Conservation (phyloP, 441 rosid genomes). For the Cnidoscolus chayamansa region DNA sequence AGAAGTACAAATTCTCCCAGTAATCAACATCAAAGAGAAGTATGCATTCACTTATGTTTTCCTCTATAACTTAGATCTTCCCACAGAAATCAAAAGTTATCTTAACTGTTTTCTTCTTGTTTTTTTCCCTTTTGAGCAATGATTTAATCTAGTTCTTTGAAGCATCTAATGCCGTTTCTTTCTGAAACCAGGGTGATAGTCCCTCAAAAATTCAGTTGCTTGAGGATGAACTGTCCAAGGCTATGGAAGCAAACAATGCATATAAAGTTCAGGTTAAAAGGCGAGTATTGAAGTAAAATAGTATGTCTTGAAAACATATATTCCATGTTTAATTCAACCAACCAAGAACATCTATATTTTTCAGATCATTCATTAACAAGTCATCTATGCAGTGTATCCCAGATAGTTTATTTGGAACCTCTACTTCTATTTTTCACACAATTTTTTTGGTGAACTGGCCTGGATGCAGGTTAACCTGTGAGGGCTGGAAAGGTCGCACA, state of each 20-base stretch:
- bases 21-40: slow-evolving; percentile 31
- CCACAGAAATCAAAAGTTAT: no score
- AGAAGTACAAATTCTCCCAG: slow-evolving; percentile 12
- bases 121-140: neutral
- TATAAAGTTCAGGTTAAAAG: slow-evolving; percentile 37
- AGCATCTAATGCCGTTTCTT: slow-evolving; percentile 1
- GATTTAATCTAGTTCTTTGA: neutral
- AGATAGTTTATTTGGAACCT: neutral
- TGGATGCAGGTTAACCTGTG: slow-evolving; percentile 29
- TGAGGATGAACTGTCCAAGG: slow-evolving; percentile 36
- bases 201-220: slow-evolving; percentile 32
- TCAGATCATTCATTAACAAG: no score
- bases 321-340: neutral
- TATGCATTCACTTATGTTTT: slow-evolving; percentile 17
- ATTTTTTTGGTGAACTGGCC: neutral
- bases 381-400: no score
- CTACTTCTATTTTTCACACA: neutral
- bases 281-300: slow-evolving; percentile 20
- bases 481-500: slow-evolving; percentile 24
- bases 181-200: slow-evolving; percentile 28
- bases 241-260: slow-evolving; percentile 32
- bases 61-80: no score
- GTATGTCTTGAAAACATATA: slow-evolving; percentile 4
- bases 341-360: neutral
- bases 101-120: neutral